phyloP scores from a whole-genome alignment of 768 basidiomycete genomes.

The Xerocomellus amylosporus region DNA sequence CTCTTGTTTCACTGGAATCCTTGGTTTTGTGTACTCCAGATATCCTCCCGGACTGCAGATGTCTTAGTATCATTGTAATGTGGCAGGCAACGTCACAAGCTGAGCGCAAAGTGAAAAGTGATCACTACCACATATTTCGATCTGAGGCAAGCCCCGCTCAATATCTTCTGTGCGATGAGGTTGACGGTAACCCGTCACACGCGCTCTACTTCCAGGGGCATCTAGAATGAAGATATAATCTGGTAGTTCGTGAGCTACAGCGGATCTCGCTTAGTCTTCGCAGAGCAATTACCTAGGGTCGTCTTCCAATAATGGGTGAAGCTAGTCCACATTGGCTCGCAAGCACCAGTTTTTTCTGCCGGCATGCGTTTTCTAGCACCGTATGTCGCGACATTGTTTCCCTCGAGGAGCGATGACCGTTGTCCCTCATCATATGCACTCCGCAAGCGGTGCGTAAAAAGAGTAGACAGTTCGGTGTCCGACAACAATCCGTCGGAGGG shows the following conservation, averaged over 20 bases:
- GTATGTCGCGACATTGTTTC: constrained; percentile 40
- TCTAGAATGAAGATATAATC: constrained; percentile 89
- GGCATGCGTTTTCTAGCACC: constrained; percentile 45
- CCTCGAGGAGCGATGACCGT: constrained; percentile 14
- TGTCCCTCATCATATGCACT: constrained; percentile 71
- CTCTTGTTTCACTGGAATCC: neutral
- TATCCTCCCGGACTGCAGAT: constrained; percentile 14
- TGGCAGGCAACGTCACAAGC: constrained; percentile 33
- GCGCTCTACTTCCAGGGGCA: constrained; percentile 32
- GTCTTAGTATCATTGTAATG: constrained; percentile 2
- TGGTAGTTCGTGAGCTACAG: constrained; percentile 30
- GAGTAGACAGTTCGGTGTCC: constrained; percentile 48
- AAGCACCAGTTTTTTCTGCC: constrained; percentile 46
- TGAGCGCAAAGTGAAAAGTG: constrained; percentile 79
- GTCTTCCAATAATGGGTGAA: constrained; percentile 87
- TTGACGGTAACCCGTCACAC: constrained; percentile 54
- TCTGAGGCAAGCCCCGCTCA: constrained; percentile 73
- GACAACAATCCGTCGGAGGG: constrained; percentile 69
- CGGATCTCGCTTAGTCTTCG: neutral
- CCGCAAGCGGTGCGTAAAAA: constrained; percentile 42
- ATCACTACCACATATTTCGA: constrained; percentile 79
- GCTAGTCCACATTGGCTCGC: constrained; percentile 85
- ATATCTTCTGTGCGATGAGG: constrained; percentile 61
- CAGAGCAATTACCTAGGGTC: constrained; percentile 57
- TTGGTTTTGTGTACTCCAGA: constrained; percentile 2